Conservation (phyloP, 2,329 filamentous ascomycete species). For the Fusarium palustre region DNA sequence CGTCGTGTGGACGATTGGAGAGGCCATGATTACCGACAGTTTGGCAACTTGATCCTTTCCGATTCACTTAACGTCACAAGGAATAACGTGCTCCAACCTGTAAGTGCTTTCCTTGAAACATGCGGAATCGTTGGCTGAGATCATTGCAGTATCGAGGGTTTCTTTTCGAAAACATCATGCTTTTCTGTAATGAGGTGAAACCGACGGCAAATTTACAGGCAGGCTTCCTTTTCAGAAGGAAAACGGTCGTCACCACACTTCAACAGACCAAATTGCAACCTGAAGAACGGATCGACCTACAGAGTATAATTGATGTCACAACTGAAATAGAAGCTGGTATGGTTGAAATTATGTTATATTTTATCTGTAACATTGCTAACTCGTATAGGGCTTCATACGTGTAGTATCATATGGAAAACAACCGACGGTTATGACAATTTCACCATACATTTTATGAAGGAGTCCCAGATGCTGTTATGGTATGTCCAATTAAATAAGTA, state of each 20-base stretch:
- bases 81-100: background rate
- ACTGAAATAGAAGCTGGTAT: background rate
- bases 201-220: fast-evolving
- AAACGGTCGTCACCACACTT: fast-evolving
- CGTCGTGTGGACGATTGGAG: background rate
- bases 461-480: background rate
- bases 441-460: fast-evolving
- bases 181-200: background rate
- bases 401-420: fast-evolving
- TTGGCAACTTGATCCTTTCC: background rate
- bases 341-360: fast-evolving
- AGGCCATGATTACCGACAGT: background rate
- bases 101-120: background rate
- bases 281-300: fast-evolving
- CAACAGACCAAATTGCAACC: background rate
- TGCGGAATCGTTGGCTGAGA: background rate
- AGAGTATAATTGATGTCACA: background rate
- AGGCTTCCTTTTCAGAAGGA: fast-evolving
- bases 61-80: background rate
- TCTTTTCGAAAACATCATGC: background rate
- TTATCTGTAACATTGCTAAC: fast-evolving
- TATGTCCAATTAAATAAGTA: background rate
- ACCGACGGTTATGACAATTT: fast-evolving
- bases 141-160: background rate
- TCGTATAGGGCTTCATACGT: fast-evolving